Percentiles rank a stretch among this genome's conserved stretches.
Conservation (phyloP, 106 monocot species). For the Agapanthus africanus region DNA sequence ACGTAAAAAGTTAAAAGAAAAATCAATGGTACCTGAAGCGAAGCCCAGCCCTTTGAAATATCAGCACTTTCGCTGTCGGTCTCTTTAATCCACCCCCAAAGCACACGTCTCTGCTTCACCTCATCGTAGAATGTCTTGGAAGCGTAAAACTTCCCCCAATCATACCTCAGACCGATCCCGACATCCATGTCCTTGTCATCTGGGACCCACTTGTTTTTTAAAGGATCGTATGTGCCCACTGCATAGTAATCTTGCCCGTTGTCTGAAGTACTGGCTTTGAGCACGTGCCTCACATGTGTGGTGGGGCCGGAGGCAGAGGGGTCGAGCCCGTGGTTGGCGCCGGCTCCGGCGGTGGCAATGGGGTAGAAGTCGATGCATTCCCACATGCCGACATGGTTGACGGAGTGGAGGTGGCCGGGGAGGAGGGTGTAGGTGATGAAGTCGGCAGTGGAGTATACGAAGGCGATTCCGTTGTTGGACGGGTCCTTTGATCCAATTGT, state of each 20-base stretch:
- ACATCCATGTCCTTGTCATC: constrained; percentile 37
- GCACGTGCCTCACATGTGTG: constrained; percentile 31
- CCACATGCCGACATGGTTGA: constrained; percentile 75
- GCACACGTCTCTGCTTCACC: constrained; percentile 27
- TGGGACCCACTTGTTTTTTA: constrained; percentile 27
- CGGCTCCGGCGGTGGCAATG: constrained; percentile 19
- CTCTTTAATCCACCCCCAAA: constrained; percentile 70
- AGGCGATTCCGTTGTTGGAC: constrained; percentile 30
- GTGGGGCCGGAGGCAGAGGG: constrained; percentile 27
- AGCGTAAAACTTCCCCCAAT: constrained; percentile 68
- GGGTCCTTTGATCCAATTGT: constrained; percentile 37
- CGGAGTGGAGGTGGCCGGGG: constrained; percentile 40
- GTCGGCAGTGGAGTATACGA: constrained; percentile 71
- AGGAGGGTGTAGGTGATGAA: constrained; percentile 55
- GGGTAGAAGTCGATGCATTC: constrained; percentile 96
- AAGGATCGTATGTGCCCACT: constrained; percentile 30
- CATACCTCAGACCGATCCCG: constrained; percentile 56
- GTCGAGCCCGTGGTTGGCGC: constrained; percentile 40
- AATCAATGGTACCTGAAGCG: constrained; percentile 19
- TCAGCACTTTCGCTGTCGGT: constrained; percentile 58
- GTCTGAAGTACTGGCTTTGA: constrained; percentile 64
- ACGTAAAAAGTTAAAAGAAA: not conserved
- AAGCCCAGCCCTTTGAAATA: constrained; percentile 62
- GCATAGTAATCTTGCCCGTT: constrained; percentile 54
- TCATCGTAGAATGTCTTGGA: constrained; percentile 66